Conservation (phyloP, 1,284 basidiomycete species). For the Cryptococcus sp. region DNA sequence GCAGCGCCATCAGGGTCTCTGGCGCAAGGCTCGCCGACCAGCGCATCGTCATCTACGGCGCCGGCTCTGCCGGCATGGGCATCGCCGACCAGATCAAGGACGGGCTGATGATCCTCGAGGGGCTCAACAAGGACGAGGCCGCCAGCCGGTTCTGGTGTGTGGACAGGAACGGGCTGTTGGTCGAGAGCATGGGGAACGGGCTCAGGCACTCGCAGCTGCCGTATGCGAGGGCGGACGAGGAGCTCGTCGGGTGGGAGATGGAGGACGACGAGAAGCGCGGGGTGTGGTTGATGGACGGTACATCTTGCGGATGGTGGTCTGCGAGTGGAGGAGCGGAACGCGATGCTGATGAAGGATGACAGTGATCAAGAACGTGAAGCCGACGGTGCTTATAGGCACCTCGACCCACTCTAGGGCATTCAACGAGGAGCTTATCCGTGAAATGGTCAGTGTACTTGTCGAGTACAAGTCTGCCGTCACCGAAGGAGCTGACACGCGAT, state of each 20-base stretch:
- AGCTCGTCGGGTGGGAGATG: slow-evolving; percentile 48
- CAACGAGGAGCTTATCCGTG: slow-evolving; percentile 63
- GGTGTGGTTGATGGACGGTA: slow-evolving; percentile 50
- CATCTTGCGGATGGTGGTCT: slow-evolving; percentile 53
- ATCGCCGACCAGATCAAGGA: slow-evolving; percentile 64
- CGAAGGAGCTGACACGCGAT: background rate
- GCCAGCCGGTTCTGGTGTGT: slow-evolving; percentile 63
- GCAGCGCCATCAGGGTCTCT: slow-evolving; percentile 62
- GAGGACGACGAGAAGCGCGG: slow-evolving; percentile 41
- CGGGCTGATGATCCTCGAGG: slow-evolving; percentile 65
- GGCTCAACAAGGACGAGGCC: slow-evolving; percentile 60
- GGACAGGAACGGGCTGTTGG: slow-evolving; percentile 51
- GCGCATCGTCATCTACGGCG: slow-evolving; percentile 72
- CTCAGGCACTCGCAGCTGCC: slow-evolving; percentile 48
- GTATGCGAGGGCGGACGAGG: slow-evolving; percentile 50
- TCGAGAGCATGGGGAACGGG: slow-evolving; percentile 52
- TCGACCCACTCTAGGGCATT: slow-evolving; percentile 79
- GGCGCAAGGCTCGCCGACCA: slow-evolving; percentile 67
- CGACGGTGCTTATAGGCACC: slow-evolving; percentile 78
- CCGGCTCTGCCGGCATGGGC: slow-evolving; percentile 77
- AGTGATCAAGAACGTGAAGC: slow-evolving; percentile 65
- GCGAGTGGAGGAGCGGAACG: background rate
- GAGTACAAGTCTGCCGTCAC: slow-evolving; percentile 56
- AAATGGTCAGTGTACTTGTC: slow-evolving; percentile 57
- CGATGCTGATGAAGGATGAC: slow-evolving; percentile 27